Conservation (phyloP, 164 flowering plant species). For the Chimonanthus praecox region DNA sequence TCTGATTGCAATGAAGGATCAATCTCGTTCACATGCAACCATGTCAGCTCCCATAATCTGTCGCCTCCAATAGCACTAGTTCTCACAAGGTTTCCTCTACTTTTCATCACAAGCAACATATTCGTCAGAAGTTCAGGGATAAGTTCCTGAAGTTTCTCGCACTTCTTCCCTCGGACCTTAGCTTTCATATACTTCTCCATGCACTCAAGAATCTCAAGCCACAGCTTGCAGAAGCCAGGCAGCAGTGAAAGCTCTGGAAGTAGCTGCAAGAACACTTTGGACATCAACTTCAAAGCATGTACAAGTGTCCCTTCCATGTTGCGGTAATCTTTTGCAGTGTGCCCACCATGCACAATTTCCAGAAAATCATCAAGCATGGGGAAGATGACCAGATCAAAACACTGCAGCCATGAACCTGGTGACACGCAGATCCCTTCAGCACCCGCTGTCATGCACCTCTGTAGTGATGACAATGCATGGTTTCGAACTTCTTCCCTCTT, state of each 20-base stretch:
- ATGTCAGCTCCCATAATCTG: constrained; percentile 34
- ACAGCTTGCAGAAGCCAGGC: constrained; percentile 28
- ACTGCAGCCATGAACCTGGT: constrained; percentile 27
- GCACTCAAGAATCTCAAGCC: constrained; percentile 32
- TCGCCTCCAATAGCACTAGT: constrained; percentile 30
- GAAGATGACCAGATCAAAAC: constrained; percentile 35
- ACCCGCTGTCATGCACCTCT: constrained; percentile 26
- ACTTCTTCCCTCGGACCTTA: constrained; percentile 32
- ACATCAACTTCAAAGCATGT: constrained; percentile 27
- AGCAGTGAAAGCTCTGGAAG: constrained; percentile 19
- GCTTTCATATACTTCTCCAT: constrained; percentile 34
- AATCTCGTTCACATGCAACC: constrained; percentile 30
- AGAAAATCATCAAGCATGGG: constrained; percentile 37
- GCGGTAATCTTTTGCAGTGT: constrained; percentile 29
- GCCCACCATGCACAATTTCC: constrained; percentile 29
- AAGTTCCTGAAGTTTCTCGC: constrained; percentile 32
- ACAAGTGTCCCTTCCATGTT: constrained; percentile 36
- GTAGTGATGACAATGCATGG: constrained; percentile 27
- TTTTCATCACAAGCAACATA: constrained; percentile 30
- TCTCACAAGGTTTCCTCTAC: constrained; percentile 22
- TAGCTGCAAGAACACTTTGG: constrained; percentile 31
- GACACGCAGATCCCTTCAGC: constrained; percentile 25
- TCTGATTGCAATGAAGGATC: constrained; percentile 28
- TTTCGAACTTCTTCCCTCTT: constrained; percentile 39
- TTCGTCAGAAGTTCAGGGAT: constrained; percentile 35